Conservation (phyloP, 495 filamentous ascomycete genomes). For the Ascodesmis nigricans region DNA sequence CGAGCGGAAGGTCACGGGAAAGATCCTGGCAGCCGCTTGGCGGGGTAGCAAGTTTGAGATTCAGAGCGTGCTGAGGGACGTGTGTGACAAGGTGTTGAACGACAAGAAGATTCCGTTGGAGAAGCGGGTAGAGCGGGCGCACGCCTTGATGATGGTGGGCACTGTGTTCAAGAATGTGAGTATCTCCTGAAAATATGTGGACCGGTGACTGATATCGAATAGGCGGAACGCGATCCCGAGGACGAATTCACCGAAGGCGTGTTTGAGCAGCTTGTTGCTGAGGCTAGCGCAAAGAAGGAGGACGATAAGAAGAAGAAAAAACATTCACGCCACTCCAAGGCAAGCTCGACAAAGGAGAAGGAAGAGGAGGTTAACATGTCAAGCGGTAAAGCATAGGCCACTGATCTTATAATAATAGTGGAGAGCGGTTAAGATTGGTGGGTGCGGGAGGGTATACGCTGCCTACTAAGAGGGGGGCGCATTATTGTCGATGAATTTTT, state of each 20-base stretch:
- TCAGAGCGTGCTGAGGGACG: constrained; percentile 60
- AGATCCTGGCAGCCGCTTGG: constrained; percentile 98
- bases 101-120: constrained; percentile 65
- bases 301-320: constrained; percentile 52
- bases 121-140: constrained; percentile 76
- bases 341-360: not conserved
- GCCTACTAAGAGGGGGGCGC: too few relatives aligned
- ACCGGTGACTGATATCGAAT: constrained; percentile 10
- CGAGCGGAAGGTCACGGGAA: constrained; percentile 82
- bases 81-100: constrained; percentile 33
- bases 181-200: constrained; percentile 3
- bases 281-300: constrained; percentile 67
- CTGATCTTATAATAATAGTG: too few relatives aligned
- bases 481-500: too few relatives aligned
- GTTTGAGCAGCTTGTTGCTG: constrained; percentile 93
- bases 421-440: too few relatives aligned
- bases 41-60: constrained; percentile 95
- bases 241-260: constrained; percentile 98
- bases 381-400: not conserved
- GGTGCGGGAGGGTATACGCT: too few relatives aligned
- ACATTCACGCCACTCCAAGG: constrained; percentile 30
- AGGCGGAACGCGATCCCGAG: constrained; percentile 81
- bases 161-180: constrained; percentile 71
- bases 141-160: constrained; percentile 69
- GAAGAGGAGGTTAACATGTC: constrained; percentile 3